Base-by-base conservation (phyloP, 2,329 filamentous ascomycete genomes). In the Cadophora malorum region DNA sequence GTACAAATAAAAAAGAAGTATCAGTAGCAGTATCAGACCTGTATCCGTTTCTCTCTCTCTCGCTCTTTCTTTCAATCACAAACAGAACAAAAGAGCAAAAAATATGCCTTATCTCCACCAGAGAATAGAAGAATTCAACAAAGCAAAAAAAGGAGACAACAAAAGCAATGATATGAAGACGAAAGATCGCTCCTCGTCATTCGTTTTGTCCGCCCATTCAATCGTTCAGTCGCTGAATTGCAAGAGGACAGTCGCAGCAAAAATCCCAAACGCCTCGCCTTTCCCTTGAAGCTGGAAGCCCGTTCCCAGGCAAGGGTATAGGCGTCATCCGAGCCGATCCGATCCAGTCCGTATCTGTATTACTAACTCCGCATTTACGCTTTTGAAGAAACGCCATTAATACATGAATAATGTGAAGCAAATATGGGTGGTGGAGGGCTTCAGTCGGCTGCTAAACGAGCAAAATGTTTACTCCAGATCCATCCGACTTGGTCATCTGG, bases 381-480 rank as follows among this genome's bases (percentile, higher is more conserved):
- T 64, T 65, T 67, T 49, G 61, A 49, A 52, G 63, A 71, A 72
- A 73, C 70, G 72, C 71, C 72, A 68, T 71, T 72, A 70, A 70
- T 72, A 73, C 72, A 73, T 64, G 66, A 64, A 47, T 58, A 31
- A 58, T 58, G 8, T 58, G 66, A 61, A 12, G 28, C 10, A n/a
- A 23, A 59, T 1, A 23, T 55, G 41, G 47, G 25, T 38, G 25
- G 14, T 21, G 33, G 33, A 23, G 9, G 28, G 35, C 41, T 56
- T 70, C 69, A 78, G 64, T 79, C 78, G n/a, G 76, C 74, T 35
- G 80, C 80, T 60, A 87, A 77, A 65, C 83, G 84, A 52, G 91
- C 91, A 83, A 99, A 99, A 81, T 99, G 96, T 80, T 97, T 97
- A 76, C 94, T 97, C 96, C 96, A 99, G 76, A 99, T 97, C 96